phyloP scores from a whole-genome alignment of 1,284 basidiomycete genomes.

The Ceratobasidium sp. region DNA sequence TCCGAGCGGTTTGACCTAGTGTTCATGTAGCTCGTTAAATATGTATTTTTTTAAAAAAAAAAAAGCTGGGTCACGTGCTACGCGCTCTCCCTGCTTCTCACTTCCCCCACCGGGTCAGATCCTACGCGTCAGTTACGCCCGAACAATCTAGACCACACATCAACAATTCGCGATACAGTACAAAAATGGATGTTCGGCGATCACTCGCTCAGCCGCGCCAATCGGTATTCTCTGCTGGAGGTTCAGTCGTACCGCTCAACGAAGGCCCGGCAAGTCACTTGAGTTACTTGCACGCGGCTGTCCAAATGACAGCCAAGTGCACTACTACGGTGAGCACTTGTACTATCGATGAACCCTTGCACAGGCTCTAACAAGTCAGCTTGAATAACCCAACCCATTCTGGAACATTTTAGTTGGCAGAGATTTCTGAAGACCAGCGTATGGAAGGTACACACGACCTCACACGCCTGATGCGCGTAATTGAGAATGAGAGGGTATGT shows the following conservation, averaged over 20 bases:
- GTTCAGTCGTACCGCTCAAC: slow-evolving; percentile 40
- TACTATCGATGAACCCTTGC: too few relatives aligned
- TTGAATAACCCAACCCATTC: neutral
- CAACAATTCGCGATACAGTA: neutral
- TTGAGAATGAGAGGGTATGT: slow-evolving; percentile 48
- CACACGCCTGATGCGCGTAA: slow-evolving; percentile 45
- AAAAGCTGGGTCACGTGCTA: too few relatives aligned
- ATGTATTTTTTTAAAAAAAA: too few relatives aligned
- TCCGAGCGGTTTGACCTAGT: too few relatives aligned
- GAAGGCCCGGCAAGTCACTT: slow-evolving; percentile 40
- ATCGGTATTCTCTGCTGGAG: slow-evolving; percentile 39
- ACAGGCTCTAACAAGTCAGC: too few relatives aligned
- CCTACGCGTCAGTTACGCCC: too few relatives aligned
- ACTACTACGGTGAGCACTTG: slow-evolving; percentile 17
- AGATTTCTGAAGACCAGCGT: slow-evolving; percentile 35
- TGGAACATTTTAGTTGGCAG: slow-evolving; percentile 20
- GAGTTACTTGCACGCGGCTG: slow-evolving; percentile 41
- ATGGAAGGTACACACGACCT: slow-evolving; percentile 46
- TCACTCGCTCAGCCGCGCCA: slow-evolving; percentile 37
- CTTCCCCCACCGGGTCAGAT: too few relatives aligned
- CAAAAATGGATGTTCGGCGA: slow-evolving; percentile 26
- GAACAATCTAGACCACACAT: too few relatives aligned
- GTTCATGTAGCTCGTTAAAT: too few relatives aligned
- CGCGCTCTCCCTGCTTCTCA: too few relatives aligned
- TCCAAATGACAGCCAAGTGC: slow-evolving; percentile 36